Percentiles rank a stretch among this genome's conserved stretches.
phyloP scores from a whole-genome alignment of 176 grass and related monocot species.

The Areca catechu region DNA sequence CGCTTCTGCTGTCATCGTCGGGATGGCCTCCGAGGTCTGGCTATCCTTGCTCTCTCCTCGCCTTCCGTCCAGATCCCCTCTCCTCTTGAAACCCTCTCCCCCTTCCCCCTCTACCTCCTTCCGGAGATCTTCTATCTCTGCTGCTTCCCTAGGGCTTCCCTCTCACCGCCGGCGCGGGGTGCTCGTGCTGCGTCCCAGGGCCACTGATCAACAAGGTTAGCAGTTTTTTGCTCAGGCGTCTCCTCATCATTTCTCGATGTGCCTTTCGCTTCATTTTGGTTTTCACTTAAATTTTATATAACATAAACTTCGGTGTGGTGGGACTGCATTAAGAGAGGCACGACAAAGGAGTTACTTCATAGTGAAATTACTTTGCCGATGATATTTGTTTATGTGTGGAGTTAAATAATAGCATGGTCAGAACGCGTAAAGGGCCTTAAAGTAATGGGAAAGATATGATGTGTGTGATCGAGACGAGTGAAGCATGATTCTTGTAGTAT shows the following conservation, averaged over 20 bases:
- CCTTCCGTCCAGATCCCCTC: constrained; percentile 13
- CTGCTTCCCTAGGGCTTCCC: not conserved
- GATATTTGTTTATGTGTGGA: no score
- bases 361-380: no score
- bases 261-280: not conserved
- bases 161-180: not conserved
- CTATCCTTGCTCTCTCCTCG: constrained; percentile 25
- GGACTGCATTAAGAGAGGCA: no score
- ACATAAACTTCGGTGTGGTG: no score
- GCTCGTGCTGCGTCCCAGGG: constrained; percentile 6
- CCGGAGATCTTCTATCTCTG: not conserved
- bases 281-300: not conserved
- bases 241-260: not conserved
- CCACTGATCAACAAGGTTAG: constrained; percentile 31
- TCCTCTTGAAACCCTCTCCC: constrained; percentile 14
- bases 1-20: no score
- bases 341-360: no score
- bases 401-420: no score
- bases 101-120: constrained; percentile 2
- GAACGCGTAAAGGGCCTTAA: no score
- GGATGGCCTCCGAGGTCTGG: constrained; percentile 41
- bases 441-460: no score
- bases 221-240: not conserved
- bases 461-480: no score
- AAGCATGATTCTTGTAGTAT: no score